These are phyloP conservation scores for Alnus glutinosa DNA, from an alignment of 306 rosid species.

Conservation along the genomic window DNA sequence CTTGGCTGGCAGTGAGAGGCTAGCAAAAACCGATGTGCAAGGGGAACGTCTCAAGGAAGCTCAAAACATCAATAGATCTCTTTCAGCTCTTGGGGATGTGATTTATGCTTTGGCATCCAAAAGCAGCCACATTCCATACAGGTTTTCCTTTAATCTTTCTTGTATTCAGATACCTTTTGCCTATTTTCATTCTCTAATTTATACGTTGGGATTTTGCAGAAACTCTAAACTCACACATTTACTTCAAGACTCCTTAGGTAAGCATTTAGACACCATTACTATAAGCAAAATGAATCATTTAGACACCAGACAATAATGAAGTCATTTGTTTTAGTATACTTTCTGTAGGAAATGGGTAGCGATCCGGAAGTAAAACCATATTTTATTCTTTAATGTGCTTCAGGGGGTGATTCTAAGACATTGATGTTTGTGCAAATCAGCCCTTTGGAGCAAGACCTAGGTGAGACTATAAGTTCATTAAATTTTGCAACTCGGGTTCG, in stretches of 20 bases:
- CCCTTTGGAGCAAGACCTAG: constrained; percentile 77
- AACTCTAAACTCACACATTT: constrained; percentile 90
- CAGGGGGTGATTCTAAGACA: constrained; percentile 89
- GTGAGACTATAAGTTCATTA: constrained; percentile 81
- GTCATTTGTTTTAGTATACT: neutral
- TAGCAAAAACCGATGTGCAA: constrained; percentile 80
- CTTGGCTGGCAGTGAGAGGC: constrained; percentile 94
- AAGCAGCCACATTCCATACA: constrained; percentile 82
- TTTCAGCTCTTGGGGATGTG: constrained; percentile 89
- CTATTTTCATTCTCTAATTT: constrained; percentile 17
- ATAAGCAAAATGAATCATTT: neutral
- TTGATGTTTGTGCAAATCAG: constrained; percentile 91
- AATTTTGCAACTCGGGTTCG: constrained; percentile 87
- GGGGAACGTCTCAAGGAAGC: constrained; percentile 87
- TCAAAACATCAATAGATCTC: constrained; percentile 82
- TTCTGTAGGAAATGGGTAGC: neutral
- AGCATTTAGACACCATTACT: constrained; percentile 4
- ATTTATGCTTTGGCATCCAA: constrained; percentile 79
- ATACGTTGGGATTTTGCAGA: constrained; percentile 44
- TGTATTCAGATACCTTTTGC: constrained; percentile 9
- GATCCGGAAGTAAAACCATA: neutral
- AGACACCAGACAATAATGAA: neutral
- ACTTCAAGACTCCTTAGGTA: constrained; percentile 91
- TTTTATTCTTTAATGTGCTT: constrained; percentile 9
- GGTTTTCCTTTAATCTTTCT: constrained; percentile 42